Percentiles rank a stretch among this genome's conserved stretches.
These are phyloP conservation scores for Pythium pyrilobum DNA, from an alignment of 352 stramenopile genomes.

Conservation along the genomic window DNA sequence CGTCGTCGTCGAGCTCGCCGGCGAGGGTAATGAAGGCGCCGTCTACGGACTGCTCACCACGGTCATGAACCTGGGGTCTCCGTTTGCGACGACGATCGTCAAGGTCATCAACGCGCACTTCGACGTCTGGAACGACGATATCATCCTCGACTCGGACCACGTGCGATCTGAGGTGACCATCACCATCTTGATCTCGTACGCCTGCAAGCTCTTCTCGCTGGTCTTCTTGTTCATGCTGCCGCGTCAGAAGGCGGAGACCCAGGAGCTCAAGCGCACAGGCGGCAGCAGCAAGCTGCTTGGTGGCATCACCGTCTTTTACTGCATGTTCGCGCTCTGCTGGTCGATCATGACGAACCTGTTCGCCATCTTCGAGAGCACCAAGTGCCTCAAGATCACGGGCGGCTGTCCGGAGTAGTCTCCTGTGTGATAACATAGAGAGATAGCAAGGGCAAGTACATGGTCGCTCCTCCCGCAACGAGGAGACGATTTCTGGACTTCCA, in stretches of 20 bases:
- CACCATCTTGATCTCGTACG: slow-evolving; percentile 23
- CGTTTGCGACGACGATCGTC: slow-evolving; percentile 20
- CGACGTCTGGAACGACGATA: slow-evolving; percentile 21
- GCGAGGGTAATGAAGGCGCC: slow-evolving; percentile 25
- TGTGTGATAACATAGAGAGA: background rate
- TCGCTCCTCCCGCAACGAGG: no score
- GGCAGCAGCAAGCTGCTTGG: slow-evolving; percentile 22
- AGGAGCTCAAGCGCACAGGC: slow-evolving; percentile 22
- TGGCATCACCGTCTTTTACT: slow-evolving; percentile 16
- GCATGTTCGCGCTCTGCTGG: slow-evolving; percentile 18
- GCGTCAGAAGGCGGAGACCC: slow-evolving; percentile 17
- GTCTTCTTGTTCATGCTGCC: slow-evolving; percentile 16
- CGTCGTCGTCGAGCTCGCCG: slow-evolving; percentile 22
- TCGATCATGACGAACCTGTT: slow-evolving; percentile 25
- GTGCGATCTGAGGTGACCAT: slow-evolving; percentile 19
- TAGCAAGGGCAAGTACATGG: no score
- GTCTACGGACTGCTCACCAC: slow-evolving; percentile 26
- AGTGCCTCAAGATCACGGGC: slow-evolving; percentile 23
- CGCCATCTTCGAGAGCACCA: slow-evolving; percentile 23
- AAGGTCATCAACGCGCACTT: slow-evolving; percentile 20
- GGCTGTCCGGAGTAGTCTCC: slow-evolving; percentile 2
- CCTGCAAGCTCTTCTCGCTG: slow-evolving; percentile 18
- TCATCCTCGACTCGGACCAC: slow-evolving; percentile 14
- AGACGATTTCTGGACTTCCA: no score
- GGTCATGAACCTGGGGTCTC: slow-evolving; percentile 19